A percentile compares a stretch with the other conserved stretches of the same genome.
These are phyloP conservation scores for Rhizoclosmatium sp. DNA, from an alignment of 192 early-diverging fungal genomes.

Conservation along the genomic window DNA sequence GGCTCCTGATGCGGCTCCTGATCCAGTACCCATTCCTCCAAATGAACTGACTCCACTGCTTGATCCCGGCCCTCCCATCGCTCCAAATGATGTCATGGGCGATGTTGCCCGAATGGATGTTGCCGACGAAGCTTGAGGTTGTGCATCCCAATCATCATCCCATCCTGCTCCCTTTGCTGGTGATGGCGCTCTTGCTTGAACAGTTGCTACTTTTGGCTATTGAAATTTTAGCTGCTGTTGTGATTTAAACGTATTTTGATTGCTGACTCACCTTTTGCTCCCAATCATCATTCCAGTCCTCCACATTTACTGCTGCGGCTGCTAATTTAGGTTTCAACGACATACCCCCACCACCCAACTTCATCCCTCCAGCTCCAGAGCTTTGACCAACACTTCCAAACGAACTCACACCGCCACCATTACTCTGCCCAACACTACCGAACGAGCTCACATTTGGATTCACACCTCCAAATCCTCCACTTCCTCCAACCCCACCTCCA, in stretches of 20 bases:
- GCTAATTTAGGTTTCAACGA: constrained; percentile 32
- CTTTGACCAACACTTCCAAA: no score
- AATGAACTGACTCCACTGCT: neutral
- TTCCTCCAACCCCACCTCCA: neutral
- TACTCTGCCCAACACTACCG: no score
- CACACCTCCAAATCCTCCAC: neutral
- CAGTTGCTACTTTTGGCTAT: constrained; percentile 2
- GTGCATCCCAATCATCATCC: constrained; percentile 39
- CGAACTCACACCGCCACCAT: no score
- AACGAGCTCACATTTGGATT: neutral
- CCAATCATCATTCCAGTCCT: constrained; percentile 20
- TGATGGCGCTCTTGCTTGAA: neutral
- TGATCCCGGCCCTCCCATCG: neutral
- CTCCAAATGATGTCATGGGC: neutral
- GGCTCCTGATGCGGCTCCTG: neutral
- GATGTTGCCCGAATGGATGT: neutral
- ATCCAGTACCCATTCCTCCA: neutral
- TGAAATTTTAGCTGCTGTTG: neutral
- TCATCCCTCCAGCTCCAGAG: neutral
- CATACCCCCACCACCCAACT: neutral
- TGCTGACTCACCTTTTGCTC: constrained; percentile 25
- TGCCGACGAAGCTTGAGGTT: neutral
- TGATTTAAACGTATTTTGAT: neutral
- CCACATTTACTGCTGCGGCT: neutral
- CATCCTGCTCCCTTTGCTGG: constrained; percentile 31